Evolutionary conservation across 2,329 filamentous ascomycete species (phyloP).

Genomic region (Fusarium poae): DNA sequence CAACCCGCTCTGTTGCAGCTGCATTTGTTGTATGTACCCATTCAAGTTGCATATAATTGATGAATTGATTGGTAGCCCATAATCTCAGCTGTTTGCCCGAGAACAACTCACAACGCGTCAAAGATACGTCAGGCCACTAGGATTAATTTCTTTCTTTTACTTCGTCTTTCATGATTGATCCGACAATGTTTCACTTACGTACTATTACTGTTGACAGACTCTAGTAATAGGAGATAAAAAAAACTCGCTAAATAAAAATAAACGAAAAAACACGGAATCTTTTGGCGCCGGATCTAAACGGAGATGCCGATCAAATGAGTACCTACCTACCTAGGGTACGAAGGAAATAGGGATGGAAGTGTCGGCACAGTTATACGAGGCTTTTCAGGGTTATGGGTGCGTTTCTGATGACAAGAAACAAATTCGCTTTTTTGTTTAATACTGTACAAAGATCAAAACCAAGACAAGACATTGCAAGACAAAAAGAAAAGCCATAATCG

Average conservation of each 20-base stretch:
- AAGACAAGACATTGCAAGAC: background rate
- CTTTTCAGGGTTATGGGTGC: constrained; percentile 16
- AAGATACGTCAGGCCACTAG: constrained; percentile 33
- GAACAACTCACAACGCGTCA: constrained; percentile 42
- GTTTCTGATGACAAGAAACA: background rate
- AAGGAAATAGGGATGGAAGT: constrained; percentile 9
- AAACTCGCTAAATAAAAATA: constrained; percentile 3
- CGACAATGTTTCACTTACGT: background rate
- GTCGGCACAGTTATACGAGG: constrained; percentile 36
- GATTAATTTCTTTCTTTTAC: background rate
- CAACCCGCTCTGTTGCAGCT: background rate
- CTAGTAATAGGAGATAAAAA: constrained; percentile 1
- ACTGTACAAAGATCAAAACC: background rate
- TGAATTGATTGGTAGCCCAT: constrained; percentile 27
- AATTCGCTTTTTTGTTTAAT: background rate
- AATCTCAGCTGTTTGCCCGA: constrained; percentile 33
- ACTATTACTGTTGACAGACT: background rate
- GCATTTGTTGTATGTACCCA: background rate
- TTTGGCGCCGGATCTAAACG: constrained; percentile 21
- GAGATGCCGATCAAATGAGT: constrained; percentile 33
- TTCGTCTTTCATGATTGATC: background rate
- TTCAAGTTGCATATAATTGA: constrained; percentile 1
- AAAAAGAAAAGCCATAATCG: background rate
- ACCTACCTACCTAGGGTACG: background rate
- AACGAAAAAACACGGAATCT: constrained; percentile 6